Base-by-base conservation (phyloP, 2,329 filamentous ascomycete genomes). In the Aureobasidium mangrovei region DNA sequence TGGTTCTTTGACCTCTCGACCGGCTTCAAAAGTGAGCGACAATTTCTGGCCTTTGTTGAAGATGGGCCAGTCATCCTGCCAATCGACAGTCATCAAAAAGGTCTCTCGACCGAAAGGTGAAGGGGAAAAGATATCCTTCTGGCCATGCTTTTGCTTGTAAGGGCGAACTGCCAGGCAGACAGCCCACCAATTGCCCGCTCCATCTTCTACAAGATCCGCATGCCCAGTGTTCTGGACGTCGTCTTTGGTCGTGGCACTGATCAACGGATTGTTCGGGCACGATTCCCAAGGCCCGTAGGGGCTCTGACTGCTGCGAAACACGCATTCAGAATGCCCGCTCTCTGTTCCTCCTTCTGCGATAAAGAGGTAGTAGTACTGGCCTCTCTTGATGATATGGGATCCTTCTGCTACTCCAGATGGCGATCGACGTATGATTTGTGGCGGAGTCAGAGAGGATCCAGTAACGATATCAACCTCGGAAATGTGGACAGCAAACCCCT, bases 211-310 rank as follows among this genome's bases (percentile, higher is more conserved):
- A 2, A 78, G 59, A 58, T 78, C 75, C 3, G 70, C 71, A 62
- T 78, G 76, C 0, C 76, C 76, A 0, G 74, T 77, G 48, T 75
- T 70, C 60, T 78, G 72, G 8, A 81, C 69, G 53, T 74, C 73
- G 41, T 77, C 74, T 3, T 72, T 65, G 0, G 70, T 64, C 0
- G 73, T 73, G 53, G 77, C 77, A 3, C 69, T 78, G 43, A 84
- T 67, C 40, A 85, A 72, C 43, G 81, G 72, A 53, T 81, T 79
- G 29, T 55, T 42, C 0, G 81, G 80, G 36, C 82, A 80, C 1
- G 74, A 65, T 60, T 83, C 78, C 66, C 84, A 86, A 0, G 82
- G 82, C 0, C 83, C 83, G 71, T 79, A 82, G 64, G 63, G 75
- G 60, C 53, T 71, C 63, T 4, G 75, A 71, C 49, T 78, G 72